Evolutionary conservation across 1,284 basidiomycete genomes (phyloP), one percentile per base, ranked within the genome.

Genomic region (Chalciporus sp.): DNA sequence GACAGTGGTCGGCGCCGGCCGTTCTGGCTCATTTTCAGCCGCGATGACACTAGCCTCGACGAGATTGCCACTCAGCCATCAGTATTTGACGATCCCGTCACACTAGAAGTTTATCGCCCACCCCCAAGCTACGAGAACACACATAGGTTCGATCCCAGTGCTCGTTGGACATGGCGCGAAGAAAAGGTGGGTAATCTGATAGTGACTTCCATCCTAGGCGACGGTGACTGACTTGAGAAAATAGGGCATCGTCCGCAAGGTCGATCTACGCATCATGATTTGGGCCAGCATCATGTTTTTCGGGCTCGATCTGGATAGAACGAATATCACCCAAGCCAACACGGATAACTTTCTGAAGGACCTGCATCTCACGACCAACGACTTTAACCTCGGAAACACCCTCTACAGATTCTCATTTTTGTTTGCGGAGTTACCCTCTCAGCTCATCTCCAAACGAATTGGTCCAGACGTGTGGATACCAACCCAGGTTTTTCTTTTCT

Each of bases 381-480:
- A 87, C 67, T 86, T 79, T 64, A 87, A 91, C 64, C 70, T 86
- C n/a, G 88, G 85, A 23, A 87, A 86, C 62, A 82, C 76, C 41
- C 60, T 80, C 0, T 77, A 79, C 61, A 72, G 82, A 46, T 58
- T 84, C 5, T 78, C 79, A 39, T 88, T 88, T 68, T 70, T 88
- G 17, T 69, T 70, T 52, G 83, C 84, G 43, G 84, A 87, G 65
- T 69, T 88, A 31, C 87, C 88, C n/a, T 87, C 85, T 0, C 87
- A 89, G 62, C 72, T 90, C 14, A 68, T 90, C 27, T 87, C 85
- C 19, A 90, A 89, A 66, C 76, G 84, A 23, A 72, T 88, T 35
- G 86, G 86, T 0, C 85, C 85, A 0, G 87, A 90, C 68, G 72
- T 81, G n/a, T 90, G 85, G 85, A 79, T 90, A 56, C 86, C 86